These are phyloP conservation scores for Mediolabrus comicus DNA, from an alignment of 108 stramenopile species.

Conservation along the genomic window DNA sequence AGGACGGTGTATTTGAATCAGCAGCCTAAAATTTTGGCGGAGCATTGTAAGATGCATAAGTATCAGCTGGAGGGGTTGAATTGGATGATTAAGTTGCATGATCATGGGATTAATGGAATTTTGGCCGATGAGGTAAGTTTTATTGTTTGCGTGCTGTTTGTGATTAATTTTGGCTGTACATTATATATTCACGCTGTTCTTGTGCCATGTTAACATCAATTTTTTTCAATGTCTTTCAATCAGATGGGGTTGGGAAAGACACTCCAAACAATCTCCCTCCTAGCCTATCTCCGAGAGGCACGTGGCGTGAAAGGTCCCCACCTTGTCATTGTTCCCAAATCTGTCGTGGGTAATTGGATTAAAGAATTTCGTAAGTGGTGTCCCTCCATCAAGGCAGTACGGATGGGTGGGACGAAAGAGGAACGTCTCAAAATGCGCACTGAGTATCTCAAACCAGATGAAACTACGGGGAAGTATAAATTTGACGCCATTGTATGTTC, in stretches of 20 bases:
- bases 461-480: slow-evolving; percentile 55
- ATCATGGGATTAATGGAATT: slow-evolving; percentile 98
- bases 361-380: slow-evolving; percentile 97
- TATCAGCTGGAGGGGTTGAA: slow-evolving; percentile 99
- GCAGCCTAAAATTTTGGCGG: slow-evolving; percentile 85
- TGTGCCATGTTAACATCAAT: slow-evolving; percentile 62
- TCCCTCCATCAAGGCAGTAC: slow-evolving; percentile 82
- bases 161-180: neutral
- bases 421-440: slow-evolving; percentile 74
- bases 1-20: slow-evolving; percentile 80
- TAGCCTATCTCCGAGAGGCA: slow-evolving; percentile 82
- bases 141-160: slow-evolving; percentile 8
- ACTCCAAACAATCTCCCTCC: slow-evolving; percentile 93
- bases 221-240: slow-evolving; percentile 23
- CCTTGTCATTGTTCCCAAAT: slow-evolving; percentile 97
- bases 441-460: slow-evolving; percentile 59
- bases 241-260: slow-evolving; percentile 93
- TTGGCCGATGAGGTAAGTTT: slow-evolving; percentile 88
- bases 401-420: slow-evolving; percentile 93
- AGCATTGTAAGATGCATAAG: slow-evolving; percentile 89
- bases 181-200: neutral
- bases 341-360: slow-evolving; percentile 97
- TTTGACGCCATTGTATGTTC: slow-evolving; percentile 97
- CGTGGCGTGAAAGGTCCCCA: slow-evolving; percentile 78
- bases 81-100: slow-evolving; percentile 99